Percentiles rank a stretch among this genome's conserved stretches.
Evolutionary conservation across 2,329 filamentous ascomycete genomes (phyloP).

Genomic region (Trichoderma cornu-damae): DNA sequence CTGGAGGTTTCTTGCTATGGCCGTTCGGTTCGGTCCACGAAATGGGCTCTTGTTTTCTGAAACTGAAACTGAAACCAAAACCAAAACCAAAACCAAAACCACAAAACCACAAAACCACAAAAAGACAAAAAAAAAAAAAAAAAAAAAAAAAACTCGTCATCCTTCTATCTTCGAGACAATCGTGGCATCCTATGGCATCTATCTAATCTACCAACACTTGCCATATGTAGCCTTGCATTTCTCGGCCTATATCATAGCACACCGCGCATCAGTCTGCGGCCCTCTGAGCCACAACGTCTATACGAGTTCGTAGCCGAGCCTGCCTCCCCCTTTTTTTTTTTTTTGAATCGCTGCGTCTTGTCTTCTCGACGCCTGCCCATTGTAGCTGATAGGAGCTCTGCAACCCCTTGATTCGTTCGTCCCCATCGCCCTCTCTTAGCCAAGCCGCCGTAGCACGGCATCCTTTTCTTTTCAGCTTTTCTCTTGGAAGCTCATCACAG

Average conservation of each 20-base stretch:
- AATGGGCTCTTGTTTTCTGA: background rate
- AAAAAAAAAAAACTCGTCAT: background rate
- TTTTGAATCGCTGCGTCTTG: background rate
- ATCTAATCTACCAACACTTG: slow-evolving; percentile 9
- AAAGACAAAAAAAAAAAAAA: background rate
- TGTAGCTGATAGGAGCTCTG: background rate
- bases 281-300: slow-evolving; percentile 1
- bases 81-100: too few relatives aligned
- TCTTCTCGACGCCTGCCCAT: background rate
- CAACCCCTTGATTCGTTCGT: too few relatives aligned
- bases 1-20: slow-evolving; percentile 1
- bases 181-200: slow-evolving; percentile 18
- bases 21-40: slow-evolving; percentile 5
- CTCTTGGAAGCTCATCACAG: background rate
- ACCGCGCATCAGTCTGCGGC: background rate
- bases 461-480: background rate
- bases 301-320: background rate
- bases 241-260: background rate
- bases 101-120: too few relatives aligned
- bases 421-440: background rate
- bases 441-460: background rate
- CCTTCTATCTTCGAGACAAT: slow-evolving; percentile 12
- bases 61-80: too few relatives aligned
- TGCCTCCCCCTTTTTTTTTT: too few relatives aligned
- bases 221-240: slow-evolving; percentile 10